Percentiles rank a stretch among this genome's conserved stretches.
phyloP scores from a whole-genome alignment of 2,329 filamentous ascomycete genomes.

The Gnomoniopsis smithogilvyi region DNA sequence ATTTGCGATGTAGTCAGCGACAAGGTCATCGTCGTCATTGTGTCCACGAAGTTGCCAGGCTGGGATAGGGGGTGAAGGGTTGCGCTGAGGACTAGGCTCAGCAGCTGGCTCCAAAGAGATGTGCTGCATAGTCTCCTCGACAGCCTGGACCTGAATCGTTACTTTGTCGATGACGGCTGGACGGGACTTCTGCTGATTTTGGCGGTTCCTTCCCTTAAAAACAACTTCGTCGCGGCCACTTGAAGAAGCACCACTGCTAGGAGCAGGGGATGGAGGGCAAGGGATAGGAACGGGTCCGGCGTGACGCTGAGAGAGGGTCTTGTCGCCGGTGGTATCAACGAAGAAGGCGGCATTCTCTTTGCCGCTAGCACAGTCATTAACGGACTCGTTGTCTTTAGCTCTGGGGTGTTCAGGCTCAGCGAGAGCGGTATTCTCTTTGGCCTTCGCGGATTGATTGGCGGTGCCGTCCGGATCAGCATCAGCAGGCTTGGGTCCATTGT shows the following conservation, averaged over 20 bases:
- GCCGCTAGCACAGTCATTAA: conserved; percentile 7
- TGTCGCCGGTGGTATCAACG: conserved; percentile 35
- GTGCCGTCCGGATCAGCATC: not conserved
- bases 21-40: conserved; percentile 47
- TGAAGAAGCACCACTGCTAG: conserved; percentile 42
- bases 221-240: conserved; percentile 69
- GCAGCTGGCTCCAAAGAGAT: conserved; percentile 4
- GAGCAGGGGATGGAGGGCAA: conserved; percentile 18
- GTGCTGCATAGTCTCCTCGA: conserved; percentile 15
- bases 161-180: conserved; percentile 23
- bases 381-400: no score
- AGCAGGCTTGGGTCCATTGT: not conserved
- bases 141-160: conserved; percentile 16
- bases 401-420: not conserved
- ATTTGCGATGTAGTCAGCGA: conserved; percentile 71
- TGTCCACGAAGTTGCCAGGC: conserved; percentile 20
- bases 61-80: not conserved
- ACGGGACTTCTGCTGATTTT: conserved; percentile 16
- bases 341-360: conserved; percentile 28
- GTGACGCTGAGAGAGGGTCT: conserved; percentile 14
- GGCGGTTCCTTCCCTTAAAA: conserved; percentile 43
- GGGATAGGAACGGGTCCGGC: conserved; percentile 16
- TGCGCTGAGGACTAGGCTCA: not conserved
- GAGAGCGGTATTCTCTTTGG: not conserved
- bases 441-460: conserved; percentile 6